Percentiles rank a stretch among this genome's conserved stretches.
Conservation (phyloP, 441 rosid genomes). For the Eutrema salsugineum region DNA sequence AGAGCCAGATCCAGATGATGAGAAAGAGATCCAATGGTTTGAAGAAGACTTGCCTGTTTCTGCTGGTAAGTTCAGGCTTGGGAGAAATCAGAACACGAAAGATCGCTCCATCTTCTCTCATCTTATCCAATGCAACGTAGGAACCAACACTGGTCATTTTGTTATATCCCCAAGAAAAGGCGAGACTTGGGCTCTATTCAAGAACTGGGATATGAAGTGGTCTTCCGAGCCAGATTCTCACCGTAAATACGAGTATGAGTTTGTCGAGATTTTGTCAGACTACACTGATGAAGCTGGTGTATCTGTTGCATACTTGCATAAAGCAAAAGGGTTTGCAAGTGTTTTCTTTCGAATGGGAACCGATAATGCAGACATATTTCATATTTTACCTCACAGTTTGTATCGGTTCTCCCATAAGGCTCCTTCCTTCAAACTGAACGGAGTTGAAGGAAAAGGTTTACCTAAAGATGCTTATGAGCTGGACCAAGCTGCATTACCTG, state of each 20-base stretch:
- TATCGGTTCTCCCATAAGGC: constrained; percentile 48
- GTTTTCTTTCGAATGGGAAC: constrained; percentile 26
- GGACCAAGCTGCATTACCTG: constrained; percentile 4
- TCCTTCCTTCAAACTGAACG: constrained; percentile 42
- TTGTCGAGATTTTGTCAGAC: constrained; percentile 64
- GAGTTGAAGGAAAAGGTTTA: constrained; percentile 37
- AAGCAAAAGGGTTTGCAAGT: constrained; percentile 63
- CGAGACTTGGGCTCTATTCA: constrained; percentile 78
- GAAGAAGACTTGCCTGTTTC: constrained; percentile 33
- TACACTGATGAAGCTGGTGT: constrained; percentile 38
- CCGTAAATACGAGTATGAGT: constrained; percentile 47
- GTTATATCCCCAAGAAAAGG: constrained; percentile 53
- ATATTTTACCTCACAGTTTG: constrained; percentile 24
- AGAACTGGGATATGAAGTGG: constrained; percentile 65
- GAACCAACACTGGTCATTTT: constrained; percentile 16
- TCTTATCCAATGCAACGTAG: constrained; percentile 24
- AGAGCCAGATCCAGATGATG: constrained; percentile 37
- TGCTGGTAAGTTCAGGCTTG: constrained; percentile 52
- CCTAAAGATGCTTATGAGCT: constrained; percentile 33
- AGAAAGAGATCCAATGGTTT: constrained; percentile 1
- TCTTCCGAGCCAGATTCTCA: constrained; percentile 30
- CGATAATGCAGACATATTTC: neutral
- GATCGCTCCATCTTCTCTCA: constrained; percentile 58
- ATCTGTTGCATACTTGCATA: constrained; percentile 50
- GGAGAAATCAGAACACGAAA: constrained; percentile 30